Percentiles rank a stretch among this genome's conserved stretches.
phyloP scores from a whole-genome alignment of 75 land plant genomes.

The Sequoia sempervirens region DNA sequence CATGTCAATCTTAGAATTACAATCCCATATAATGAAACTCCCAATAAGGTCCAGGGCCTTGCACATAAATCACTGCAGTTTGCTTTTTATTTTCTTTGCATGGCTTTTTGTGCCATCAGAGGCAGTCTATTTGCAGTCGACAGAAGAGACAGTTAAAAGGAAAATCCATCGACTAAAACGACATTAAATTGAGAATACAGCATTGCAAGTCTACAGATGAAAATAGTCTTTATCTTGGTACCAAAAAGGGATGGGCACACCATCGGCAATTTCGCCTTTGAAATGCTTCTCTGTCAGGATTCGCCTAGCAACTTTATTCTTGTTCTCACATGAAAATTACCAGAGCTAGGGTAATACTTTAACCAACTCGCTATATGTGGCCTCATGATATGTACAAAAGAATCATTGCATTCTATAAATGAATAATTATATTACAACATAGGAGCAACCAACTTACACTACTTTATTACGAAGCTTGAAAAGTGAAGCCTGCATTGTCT shows the following conservation, averaged over 20 bases:
- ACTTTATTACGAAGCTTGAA: conserved; percentile 1
- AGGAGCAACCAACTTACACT: neutral
- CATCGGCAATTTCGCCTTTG: conserved; percentile 3
- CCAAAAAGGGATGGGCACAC: conserved; percentile 6
- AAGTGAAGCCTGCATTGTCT: neutral
- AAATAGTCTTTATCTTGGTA: neutral
- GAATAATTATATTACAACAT: conserved; percentile 6
- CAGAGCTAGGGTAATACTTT: neutral
- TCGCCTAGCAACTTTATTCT: neutral
- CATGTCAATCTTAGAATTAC: neutral
- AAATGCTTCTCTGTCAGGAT: neutral
- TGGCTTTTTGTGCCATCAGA: neutral
- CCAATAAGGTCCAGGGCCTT: neutral
- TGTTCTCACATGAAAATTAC: neutral
- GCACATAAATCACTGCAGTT: neutral
- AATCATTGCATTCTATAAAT: neutral
- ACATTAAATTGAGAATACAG: neutral
- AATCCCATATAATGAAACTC: neutral
- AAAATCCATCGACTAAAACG: neutral
- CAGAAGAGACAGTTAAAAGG: neutral
- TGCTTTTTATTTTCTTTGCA: neutral
- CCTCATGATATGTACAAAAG: conserved; percentile 11
- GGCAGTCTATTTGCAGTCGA: neutral
- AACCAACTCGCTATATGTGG: neutral
- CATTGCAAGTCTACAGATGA: neutral